Percentiles rank a stretch among this genome's conserved stretches.
These are phyloP conservation scores for Pistacia integerrima DNA, from an alignment of 345 rosid genomes.

Conservation along the genomic window DNA sequence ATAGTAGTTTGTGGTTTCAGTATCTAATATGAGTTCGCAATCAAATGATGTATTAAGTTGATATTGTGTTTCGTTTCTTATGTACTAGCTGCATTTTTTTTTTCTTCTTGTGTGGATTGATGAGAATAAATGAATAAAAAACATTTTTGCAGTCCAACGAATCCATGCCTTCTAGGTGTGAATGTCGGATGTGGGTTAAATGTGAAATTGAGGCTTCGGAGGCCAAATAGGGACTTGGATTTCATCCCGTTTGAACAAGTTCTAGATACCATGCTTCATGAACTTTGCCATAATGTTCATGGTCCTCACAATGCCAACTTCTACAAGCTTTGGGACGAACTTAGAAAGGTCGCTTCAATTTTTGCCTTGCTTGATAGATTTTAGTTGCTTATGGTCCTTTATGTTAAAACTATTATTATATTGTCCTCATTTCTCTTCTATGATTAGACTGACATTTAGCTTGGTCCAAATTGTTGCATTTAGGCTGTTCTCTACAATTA, in stretches of 20 bases:
- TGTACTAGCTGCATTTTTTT: background rate
- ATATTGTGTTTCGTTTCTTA: background rate
- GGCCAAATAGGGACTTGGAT: conserved; percentile 59
- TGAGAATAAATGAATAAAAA: background rate
- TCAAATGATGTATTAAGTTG: background rate
- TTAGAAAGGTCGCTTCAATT: conserved; percentile 52
- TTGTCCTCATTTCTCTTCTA: background rate
- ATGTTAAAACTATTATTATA: background rate
- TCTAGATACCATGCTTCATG: conserved; percentile 96
- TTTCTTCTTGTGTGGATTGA: background rate
- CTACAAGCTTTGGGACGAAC: conserved; percentile 95
- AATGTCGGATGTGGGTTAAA: conserved; percentile 72
- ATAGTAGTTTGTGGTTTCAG: background rate
- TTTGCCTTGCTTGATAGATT: background rate
- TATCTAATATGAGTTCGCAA: background rate
- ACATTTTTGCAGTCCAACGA: conserved; percentile 55
- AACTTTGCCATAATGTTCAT: conserved; percentile 84
- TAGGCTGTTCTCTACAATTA: background rate
- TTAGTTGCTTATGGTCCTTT: background rate
- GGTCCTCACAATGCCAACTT: conserved; percentile 87
- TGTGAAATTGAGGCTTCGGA: conserved; percentile 80
- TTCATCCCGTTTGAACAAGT: conserved; percentile 70
- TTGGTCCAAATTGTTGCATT: background rate
- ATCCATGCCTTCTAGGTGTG: conserved; percentile 70
- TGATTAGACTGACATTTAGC: background rate